Base-by-base conservation (phyloP, 805 yeast species). In the Kodamaea lidongshanica region DNA sequence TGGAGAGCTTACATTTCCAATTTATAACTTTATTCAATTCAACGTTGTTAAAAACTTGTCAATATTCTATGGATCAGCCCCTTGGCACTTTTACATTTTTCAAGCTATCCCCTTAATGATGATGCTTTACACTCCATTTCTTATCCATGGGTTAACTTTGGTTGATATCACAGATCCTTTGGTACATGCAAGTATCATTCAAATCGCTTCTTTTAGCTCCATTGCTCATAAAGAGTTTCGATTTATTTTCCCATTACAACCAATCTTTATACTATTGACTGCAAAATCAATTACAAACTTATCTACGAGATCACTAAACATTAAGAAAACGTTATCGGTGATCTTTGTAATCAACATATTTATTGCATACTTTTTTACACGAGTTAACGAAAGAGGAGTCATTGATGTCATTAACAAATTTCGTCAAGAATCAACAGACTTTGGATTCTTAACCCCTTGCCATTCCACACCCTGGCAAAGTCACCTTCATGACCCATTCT, bases 401-500 rank as follows among this genome's bases (percentile, higher is more conserved):
- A 72, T 88, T 10, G 77, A 71, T 21, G 79, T 87, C 0, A 66
- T 81, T 8, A 55, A 71, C 9, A 65, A 62, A 27, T 45, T 88
- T 13, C 65, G 77, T 23, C 37, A 46, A 5, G 43, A 49, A 10
- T 12, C 73, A 7, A 38, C 54, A 6, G 67, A 81, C 1, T 57
- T 88, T 16, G 95, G 96, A 0, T 84, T 92, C 43, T 54, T 92
- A 10, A 86, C 88, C 49, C 98, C 99, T 0, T 92, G 99, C 46
- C 99, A 92, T 54, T 88, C 97, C 0, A 89, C 96, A 0, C 99
- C 98, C 2, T 83, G 92, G 77, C 95, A 86, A 48, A 74, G 92
- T 15, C 77, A 81, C 49, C 56, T 92, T 23, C 95, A 88, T 47
- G 58, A 82, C 13, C 52, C 61, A 7, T 50, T 60, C 11, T 44